A percentile compares a stretch with the other conserved stretches of the same genome.
Conservation (phyloP, 2,329 filamentous ascomycete genomes). For the Ceratocystis diversiconidia region DNA sequence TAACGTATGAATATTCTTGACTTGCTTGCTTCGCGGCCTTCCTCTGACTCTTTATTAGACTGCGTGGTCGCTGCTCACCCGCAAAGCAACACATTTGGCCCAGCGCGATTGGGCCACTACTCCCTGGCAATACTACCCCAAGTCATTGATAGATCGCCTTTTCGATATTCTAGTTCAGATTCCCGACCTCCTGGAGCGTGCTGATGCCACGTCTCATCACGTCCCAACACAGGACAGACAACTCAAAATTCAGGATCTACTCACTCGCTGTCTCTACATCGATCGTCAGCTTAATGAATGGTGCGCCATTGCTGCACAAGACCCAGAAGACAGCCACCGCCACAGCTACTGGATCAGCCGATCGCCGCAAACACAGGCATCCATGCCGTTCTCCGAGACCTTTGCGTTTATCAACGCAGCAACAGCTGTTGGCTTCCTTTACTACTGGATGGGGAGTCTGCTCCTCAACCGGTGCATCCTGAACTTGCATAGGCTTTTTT, state of each 20-base stretch:
- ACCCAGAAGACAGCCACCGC: slow-evolving; percentile 19
- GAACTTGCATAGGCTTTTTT: slow-evolving; percentile 31
- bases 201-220: slow-evolving; percentile 30
- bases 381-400: slow-evolving; percentile 32
- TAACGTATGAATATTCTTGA: slow-evolving; percentile 30
- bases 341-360: slow-evolving; percentile 26
- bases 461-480: slow-evolving; percentile 36
- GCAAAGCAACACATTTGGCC: slow-evolving; percentile 37
- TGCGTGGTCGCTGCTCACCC: slow-evolving; percentile 35
- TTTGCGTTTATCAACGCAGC: slow-evolving; percentile 33
- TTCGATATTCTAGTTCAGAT: slow-evolving; percentile 37
- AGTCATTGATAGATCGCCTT: slow-evolving; percentile 37
- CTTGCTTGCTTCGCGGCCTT: neutral
- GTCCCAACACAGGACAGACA: slow-evolving; percentile 31
- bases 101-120: slow-evolving; percentile 36
- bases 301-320: slow-evolving; percentile 26
- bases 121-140: slow-evolving; percentile 39
- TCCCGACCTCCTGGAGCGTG: slow-evolving; percentile 33
- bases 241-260: slow-evolving; percentile 34
- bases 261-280: slow-evolving; percentile 34
- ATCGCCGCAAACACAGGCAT: slow-evolving; percentile 20
- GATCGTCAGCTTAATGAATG: slow-evolving; percentile 37
- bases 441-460: slow-evolving; percentile 40
- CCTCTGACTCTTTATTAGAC: slow-evolving; percentile 25
- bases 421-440: slow-evolving; percentile 35